These are phyloP conservation scores for Russula vinacea DNA, from an alignment of 768 basidiomycete species.

Conservation along the genomic window DNA sequence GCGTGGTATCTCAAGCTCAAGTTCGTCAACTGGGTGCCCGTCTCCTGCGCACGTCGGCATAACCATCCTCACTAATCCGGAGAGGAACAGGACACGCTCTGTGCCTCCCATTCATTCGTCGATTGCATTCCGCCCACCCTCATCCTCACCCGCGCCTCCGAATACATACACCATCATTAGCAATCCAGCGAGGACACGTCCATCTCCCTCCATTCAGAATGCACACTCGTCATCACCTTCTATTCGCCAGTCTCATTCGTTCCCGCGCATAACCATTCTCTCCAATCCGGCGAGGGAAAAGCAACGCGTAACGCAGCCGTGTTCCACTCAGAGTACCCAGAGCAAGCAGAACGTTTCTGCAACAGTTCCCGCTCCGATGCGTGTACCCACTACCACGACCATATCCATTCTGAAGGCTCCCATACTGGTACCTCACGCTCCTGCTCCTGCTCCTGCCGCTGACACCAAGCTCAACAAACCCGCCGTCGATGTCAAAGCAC, in stretches of 20 bases:
- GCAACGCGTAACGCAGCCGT: not conserved
- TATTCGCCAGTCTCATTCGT: not conserved
- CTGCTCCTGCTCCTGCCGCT: not conserved
- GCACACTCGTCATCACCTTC: not conserved
- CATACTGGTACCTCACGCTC: not conserved
- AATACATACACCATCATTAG: not conserved
- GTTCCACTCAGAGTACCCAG: not conserved
- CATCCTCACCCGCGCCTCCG: not conserved
- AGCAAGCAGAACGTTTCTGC: not conserved
- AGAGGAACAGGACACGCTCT: not conserved
- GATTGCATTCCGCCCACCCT: not conserved
- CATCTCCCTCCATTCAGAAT: not conserved
- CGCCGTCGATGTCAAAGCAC: not conserved
- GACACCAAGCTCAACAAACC: not conserved
- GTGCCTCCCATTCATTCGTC: not conserved
- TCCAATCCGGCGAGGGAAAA: not conserved
- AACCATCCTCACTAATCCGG: constrained; percentile 15
- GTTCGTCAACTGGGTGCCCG: not conserved
- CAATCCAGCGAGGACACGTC: not conserved
- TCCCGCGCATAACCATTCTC: not conserved
- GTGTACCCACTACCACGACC: not conserved
- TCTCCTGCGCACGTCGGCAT: not conserved
- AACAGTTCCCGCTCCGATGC: not conserved
- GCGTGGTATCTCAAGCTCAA: not conserved
- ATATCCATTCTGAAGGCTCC: not conserved